A percentile compares a stretch with the other conserved stretches of the same genome.
phyloP scores from a whole-genome alignment of 2,329 filamentous ascomycete species.

The Fusarium sp. region DNA sequence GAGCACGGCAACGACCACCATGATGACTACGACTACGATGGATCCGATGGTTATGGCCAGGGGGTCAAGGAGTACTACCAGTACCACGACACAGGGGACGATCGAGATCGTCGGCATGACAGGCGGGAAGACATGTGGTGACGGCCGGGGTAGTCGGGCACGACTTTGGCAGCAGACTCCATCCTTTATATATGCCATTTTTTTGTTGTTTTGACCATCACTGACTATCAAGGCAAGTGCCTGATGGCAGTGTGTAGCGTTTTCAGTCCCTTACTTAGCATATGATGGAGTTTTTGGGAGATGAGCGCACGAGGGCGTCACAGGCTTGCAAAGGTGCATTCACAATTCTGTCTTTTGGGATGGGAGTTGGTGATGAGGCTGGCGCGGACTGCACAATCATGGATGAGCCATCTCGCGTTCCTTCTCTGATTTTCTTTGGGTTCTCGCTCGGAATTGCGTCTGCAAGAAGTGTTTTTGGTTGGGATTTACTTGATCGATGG shows the following conservation, averaged over 20 bases:
- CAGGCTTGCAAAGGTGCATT: constrained; percentile 36
- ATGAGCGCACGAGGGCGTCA: constrained; percentile 39
- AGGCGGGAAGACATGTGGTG: constrained; percentile 59
- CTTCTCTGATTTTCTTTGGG: constrained; percentile 21
- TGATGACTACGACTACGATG: constrained; percentile 54
- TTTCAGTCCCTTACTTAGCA: constrained; percentile 45
- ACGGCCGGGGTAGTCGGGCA: constrained; percentile 30
- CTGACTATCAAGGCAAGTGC: constrained; percentile 33
- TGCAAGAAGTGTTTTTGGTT: constrained; percentile 22
- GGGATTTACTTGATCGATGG: constrained; percentile 33
- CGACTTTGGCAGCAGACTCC: constrained; percentile 24
- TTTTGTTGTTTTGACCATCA: constrained; percentile 34
- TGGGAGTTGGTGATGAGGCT: constrained; percentile 27
- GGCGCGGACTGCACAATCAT: constrained; percentile 28
- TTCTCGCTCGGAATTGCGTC: constrained; percentile 20
- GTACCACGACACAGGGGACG: constrained; percentile 50
- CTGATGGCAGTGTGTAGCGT: constrained; percentile 38
- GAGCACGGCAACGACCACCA: constrained; percentile 58
- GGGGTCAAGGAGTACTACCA: constrained; percentile 57
- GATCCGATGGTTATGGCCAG: constrained; percentile 53
- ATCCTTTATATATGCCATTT: constrained; percentile 40
- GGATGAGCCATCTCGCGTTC: constrained; percentile 22
- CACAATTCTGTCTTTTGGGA: constrained; percentile 31
- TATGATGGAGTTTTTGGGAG: constrained; percentile 51
- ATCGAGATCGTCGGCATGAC: constrained; percentile 51